Percentiles rank a stretch among this genome's conserved stretches.
Conservation (phyloP, 176 grass and related monocot species). For the Oryza glaberrima region DNA sequence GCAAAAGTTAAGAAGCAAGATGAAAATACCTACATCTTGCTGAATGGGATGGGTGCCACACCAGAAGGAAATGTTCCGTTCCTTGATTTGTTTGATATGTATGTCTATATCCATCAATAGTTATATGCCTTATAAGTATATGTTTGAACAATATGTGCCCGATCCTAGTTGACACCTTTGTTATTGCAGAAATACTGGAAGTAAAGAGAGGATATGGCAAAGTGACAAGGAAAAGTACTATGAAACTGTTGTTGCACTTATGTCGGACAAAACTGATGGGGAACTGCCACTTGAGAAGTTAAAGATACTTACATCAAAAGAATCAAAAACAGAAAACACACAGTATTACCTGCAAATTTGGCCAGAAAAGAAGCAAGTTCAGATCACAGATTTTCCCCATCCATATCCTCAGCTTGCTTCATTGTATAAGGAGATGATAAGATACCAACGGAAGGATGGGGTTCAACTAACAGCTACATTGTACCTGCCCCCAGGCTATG, state of each 20-base stretch:
- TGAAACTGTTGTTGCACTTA: conserved; percentile 87
- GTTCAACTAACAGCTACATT: conserved; percentile 96
- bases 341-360: conserved; percentile 93
- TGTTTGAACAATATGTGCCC: conserved; percentile 20
- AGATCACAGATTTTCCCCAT: conserved; percentile 97
- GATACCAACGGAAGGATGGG: conserved; percentile 90
- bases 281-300: conserved; percentile 74
- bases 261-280: conserved; percentile 88
- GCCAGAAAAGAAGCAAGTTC: conserved; percentile 88
- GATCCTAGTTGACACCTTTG: conserved; percentile 28
- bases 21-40: conserved; percentile 69
- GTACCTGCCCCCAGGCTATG: conserved; percentile 90
- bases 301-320: conserved; percentile 93
- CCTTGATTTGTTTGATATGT: conserved; percentile 98
- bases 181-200: conserved; percentile 85
- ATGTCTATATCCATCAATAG: conserved; percentile 40
- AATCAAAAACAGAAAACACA: conserved; percentile 99
- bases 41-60: conserved; percentile 94
- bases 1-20: conserved; percentile 93
- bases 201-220: conserved; percentile 98
- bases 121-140: conserved; percentile 27
- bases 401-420: conserved; percentile 94
- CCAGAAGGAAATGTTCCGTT: conserved; percentile 99
- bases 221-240: conserved; percentile 95
- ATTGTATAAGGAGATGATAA: conserved; percentile 96